Base-by-base conservation (phyloP, 257 asterid species). In the Cruciata laevipes region DNA sequence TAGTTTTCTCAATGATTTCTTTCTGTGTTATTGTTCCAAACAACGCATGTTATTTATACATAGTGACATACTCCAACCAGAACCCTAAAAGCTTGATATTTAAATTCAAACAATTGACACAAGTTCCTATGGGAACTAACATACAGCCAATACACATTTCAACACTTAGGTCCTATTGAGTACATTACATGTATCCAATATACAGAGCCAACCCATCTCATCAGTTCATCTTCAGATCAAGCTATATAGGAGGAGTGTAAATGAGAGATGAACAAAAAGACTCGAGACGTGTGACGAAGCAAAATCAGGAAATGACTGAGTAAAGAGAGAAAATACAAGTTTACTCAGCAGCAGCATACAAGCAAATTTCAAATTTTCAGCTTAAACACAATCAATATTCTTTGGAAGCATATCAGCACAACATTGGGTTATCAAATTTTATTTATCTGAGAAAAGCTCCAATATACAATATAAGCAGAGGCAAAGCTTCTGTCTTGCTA, bases 401-500 rank as follows among this genome's bases (percentile, higher is more conserved):
- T 25, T 40, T 9, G 40, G 8, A 20, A 44, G 60, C 59, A 44
- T 18, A 17, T 49, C 18, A 27, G 4, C 0, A 44, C 25, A 47
- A 52, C 58, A 6, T 25, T 25, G 55, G 27, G 18, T 17, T 8
- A 66, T 49, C 68, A 67, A 30, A 72, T 12, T 30, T 31, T 11
- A 47, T 66, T 66, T 42, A 49, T 38, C 61, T 42, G 38, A 56
- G 47, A 56, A 23, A 25, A 24, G 71, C 66, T 72, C 66, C 30
- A 47, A 51, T 71, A 61, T 59, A 59, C 60, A 59, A 35, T 14
- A 47, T 3, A n/a, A 7, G 49, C 3, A 32, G 63, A 33, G 24
- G 35, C 16, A 33, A 58, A 52, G 27, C 3, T 61, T n/a, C 20
- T 52, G 32, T 49, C 27, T 7, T 40, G 33, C 61, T 31, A 14